A percentile compares a stretch with the other conserved stretches of the same genome.
phyloP scores from a whole-genome alignment of 768 basidiomycete species.

The Suillus subluteus region DNA sequence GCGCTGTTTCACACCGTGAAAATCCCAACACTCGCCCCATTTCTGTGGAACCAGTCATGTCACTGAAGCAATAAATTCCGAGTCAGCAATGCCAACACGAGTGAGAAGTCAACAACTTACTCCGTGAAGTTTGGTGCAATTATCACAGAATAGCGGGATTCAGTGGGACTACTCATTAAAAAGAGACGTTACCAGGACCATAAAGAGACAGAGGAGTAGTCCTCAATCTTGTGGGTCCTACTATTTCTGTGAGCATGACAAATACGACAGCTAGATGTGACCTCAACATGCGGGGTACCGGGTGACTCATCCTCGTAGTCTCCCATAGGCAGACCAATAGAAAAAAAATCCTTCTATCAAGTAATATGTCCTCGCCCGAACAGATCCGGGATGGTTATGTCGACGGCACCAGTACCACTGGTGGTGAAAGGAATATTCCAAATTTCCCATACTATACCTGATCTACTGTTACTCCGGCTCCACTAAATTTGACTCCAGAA shows the following conservation, averaged over 20 bases:
- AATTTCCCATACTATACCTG: background rate
- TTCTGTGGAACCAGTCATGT: background rate
- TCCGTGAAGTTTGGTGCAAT: background rate
- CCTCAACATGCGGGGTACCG: background rate
- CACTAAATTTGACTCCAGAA: background rate
- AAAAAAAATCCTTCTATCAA: too few species aligned
- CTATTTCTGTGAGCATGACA: background rate
- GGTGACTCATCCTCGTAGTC: background rate
- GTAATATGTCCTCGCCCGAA: background rate
- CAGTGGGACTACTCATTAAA: background rate
- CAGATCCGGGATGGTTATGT: background rate
- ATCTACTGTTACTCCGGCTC: background rate
- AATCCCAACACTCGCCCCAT: too few species aligned
- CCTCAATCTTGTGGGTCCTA: background rate
- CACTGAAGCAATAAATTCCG: background rate
- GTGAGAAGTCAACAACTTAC: background rate
- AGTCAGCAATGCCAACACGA: background rate
- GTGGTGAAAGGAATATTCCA: background rate
- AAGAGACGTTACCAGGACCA: background rate
- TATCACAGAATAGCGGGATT: background rate
- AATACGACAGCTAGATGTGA: too few species aligned
- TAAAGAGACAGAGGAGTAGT: background rate
- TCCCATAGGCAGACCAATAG: too few species aligned
- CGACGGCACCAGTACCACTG: background rate
- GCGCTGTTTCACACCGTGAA: too few species aligned